Conservation (phyloP, 2,329 filamentous ascomycete genomes). For the Corynespora cassiicola region DNA sequence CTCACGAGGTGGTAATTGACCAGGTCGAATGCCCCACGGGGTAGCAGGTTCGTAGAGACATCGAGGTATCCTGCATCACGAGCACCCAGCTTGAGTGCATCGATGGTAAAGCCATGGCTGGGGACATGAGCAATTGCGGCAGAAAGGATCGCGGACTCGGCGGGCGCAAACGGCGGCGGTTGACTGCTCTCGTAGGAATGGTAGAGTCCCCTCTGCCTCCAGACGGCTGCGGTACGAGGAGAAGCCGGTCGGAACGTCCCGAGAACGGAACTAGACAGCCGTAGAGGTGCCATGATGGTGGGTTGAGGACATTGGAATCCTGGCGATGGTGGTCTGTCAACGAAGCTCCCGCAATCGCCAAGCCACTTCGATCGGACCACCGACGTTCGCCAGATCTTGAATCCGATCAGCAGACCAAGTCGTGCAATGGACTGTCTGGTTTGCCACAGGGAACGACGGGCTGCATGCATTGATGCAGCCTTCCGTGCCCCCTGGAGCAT, state of each 20-base stretch:
- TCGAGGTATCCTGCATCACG: constrained; percentile 86
- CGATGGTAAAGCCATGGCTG: constrained; percentile 78
- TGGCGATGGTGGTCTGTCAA: constrained; percentile 22
- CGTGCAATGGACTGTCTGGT: background rate
- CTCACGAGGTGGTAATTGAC: constrained; percentile 78
- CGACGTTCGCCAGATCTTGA: background rate
- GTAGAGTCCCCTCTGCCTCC: constrained; percentile 31
- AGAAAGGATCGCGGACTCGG: constrained; percentile 79
- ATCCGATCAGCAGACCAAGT: constrained; percentile 3
- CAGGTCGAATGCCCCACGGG: constrained; percentile 80
- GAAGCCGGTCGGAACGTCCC: constrained; percentile 31
- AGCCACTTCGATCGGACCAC: constrained; percentile 24
- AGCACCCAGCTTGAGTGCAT: constrained; percentile 77
- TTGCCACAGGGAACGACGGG: constrained; percentile 1
- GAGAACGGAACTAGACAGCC: constrained; percentile 29
- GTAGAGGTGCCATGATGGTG: constrained; percentile 37
- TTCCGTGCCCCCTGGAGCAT: constrained; percentile 1
- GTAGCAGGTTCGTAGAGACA: constrained; percentile 82
- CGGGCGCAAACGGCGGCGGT: constrained; percentile 68
- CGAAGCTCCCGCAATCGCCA: constrained; percentile 24
- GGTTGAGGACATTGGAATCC: constrained; percentile 14
- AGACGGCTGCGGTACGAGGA: constrained; percentile 17
- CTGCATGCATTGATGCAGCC: constrained; percentile 4
- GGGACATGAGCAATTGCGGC: constrained; percentile 83
- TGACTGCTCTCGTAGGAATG: constrained; percentile 45